Evolutionary conservation across 345 rosid genomes (phyloP), one percentile per base, ranked within the genome.

Genomic region (Psidium friedrichsthalianum): DNA sequence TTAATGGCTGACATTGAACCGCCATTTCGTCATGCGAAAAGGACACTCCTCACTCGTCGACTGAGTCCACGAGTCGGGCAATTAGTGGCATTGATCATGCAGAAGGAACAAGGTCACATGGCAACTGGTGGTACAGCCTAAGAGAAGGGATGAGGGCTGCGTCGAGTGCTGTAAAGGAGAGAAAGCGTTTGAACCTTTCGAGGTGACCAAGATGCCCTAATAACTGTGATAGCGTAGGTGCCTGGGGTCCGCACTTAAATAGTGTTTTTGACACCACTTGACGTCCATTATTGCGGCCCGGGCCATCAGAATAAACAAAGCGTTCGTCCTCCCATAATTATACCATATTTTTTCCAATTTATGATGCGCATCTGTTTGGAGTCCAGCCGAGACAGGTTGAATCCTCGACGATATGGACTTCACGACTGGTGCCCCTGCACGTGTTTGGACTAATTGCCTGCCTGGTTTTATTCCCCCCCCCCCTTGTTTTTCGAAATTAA

Each of bases 1-100:
- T 1, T 1, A 7, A 0, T 0, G 22, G 21, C 0, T 0, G 44
- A 29, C 1, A 0, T 0, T 8, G 8, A 20, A 0, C 6, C 0
- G 3, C 11, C 3, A 16, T 29, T 32, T 64, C 5, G 12, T 32
- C 76, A 15, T 7, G 76, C 2, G 22, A 64, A n/a, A 59, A 27
- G 40, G 74, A 0, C 0, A 32, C 2, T 1, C 4, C 2, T 2
- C 5, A 4, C n/a, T 36, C 14, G 3, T 36, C 47, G 80, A 69
- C 80, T 2, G 7, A 9, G 80, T 69, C 80, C 47, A 69, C 47
- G 47, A 9, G 80, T 8, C 3, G 25, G 80, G 80, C 20, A 44
- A 18, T 18, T 8, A 18, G 2, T 2, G 78, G 78, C 78, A 47
- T 32, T 69, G 78, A 36, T 69, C 36, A 8, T 69, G 78, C 47